Percentiles rank a stretch among this genome's conserved stretches.
phyloP scores from a whole-genome alignment of 176 grass and related monocot species.

The Panicum miliaceum region DNA sequence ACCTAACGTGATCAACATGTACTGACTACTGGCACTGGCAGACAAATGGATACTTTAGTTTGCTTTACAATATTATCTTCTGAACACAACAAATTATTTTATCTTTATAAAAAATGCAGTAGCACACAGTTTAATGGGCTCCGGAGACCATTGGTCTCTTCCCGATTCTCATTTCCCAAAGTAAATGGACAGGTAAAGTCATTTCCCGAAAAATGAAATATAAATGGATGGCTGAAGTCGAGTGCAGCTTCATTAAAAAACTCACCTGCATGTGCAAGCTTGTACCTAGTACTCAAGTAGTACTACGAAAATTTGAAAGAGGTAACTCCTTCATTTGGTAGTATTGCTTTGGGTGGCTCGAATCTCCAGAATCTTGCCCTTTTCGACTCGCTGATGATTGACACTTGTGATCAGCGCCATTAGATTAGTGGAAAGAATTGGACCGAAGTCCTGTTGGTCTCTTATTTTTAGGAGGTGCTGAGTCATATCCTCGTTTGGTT shows the following conservation, averaged over 20 bases:
- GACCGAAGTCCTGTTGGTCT: constrained; percentile 24
- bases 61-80: not conserved
- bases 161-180: not conserved
- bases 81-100: not conserved
- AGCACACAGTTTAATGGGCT: not conserved
- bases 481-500: constrained; percentile 43
- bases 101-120: not conserved
- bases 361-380: constrained; percentile 54
- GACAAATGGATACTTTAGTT: not conserved
- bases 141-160: not conserved
- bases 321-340: constrained; percentile 34
- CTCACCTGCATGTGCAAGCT: not conserved
- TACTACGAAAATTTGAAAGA: constrained; percentile 25
- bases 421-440: constrained; percentile 31
- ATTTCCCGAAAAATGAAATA: not conserved
- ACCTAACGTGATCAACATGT: constrained; percentile 29
- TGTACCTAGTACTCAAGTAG: not conserved
- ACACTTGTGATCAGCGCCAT: constrained; percentile 42
- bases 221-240: not conserved
- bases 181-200: not conserved
- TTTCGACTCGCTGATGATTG: constrained; percentile 43
- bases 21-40: constrained; percentile 20
- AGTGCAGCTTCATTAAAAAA: constrained; percentile 18
- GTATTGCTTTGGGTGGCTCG: not conserved
- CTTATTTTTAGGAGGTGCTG: constrained; percentile 39